These are phyloP conservation scores for Castanea sativa DNA, from an alignment of 306 rosid genomes.

Conservation along the genomic window DNA sequence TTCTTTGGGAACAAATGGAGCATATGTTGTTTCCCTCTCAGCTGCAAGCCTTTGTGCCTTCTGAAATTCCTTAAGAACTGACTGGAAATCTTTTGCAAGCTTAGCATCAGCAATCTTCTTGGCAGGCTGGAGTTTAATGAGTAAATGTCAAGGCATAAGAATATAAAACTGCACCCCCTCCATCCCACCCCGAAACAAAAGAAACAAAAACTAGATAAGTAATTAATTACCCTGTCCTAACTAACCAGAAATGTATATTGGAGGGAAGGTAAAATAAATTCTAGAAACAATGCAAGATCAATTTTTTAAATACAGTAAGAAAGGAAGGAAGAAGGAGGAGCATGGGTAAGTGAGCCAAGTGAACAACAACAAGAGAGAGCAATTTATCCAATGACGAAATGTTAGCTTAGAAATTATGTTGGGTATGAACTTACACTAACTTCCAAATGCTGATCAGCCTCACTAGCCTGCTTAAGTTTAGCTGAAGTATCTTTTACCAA, in stretches of 20 bases:
- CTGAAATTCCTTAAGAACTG: conserved; percentile 88
- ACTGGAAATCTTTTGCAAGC: conserved; percentile 92
- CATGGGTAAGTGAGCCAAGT: not conserved
- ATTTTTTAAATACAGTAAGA: not conserved
- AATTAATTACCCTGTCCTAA: not conserved
- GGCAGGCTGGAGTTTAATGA: conserved; percentile 56
- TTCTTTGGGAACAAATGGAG: conserved; percentile 77
- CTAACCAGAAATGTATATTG: not conserved
- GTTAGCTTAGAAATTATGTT: not conserved
- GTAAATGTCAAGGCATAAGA: conserved; percentile 9
- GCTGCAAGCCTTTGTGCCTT: conserved; percentile 95
- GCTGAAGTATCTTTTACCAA: conserved; percentile 91
- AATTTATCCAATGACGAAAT: not conserved
- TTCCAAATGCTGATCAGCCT: conserved; percentile 69
- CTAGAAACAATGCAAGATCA: not conserved
- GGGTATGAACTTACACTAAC: conserved; percentile 56
- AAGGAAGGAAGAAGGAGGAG: not conserved
- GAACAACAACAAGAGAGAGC: not conserved
- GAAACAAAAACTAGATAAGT: not conserved
- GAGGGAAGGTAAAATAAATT: not conserved
- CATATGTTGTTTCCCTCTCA: conserved; percentile 93
- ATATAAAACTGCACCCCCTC: not conserved
- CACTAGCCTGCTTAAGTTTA: conserved; percentile 90
- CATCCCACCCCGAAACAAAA: conserved; percentile 3
- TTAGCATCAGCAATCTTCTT: conserved; percentile 96